Evolutionary conservation across 2,329 filamentous ascomycete genomes (phyloP).

Genomic region (Sordariomycetes sp.): DNA sequence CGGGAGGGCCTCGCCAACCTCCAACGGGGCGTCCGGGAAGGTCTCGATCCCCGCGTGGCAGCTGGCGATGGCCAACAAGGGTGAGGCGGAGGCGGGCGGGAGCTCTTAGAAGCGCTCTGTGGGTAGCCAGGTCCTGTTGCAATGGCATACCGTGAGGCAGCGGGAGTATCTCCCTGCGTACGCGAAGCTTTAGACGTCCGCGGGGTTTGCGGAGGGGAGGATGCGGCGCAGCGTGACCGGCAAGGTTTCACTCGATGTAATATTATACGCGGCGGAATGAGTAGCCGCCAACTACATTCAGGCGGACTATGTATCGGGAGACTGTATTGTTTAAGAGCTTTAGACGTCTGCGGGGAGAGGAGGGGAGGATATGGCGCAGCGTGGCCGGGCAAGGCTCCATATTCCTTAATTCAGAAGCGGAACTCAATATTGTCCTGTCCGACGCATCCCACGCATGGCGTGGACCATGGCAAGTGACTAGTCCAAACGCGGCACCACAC

Average conservation of each 20-base stretch:
- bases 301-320: not conserved
- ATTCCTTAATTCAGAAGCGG: not conserved
- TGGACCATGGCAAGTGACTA: not conserved
- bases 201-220: too few species aligned
- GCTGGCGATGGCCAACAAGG: constrained; percentile 39
- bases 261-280: not conserved
- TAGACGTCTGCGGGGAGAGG: not conserved
- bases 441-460: too few species aligned
- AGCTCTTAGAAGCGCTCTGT: constrained; percentile 4
- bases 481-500: too few species aligned
- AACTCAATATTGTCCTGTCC: not conserved
- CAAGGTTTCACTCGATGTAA: too few species aligned
- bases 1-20: constrained; percentile 5
- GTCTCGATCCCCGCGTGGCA: constrained; percentile 75
- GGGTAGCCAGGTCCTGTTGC: too few species aligned
- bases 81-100: constrained; percentile 14
- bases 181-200: too few species aligned
- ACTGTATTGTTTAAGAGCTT: not conserved
- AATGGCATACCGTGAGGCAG: too few species aligned
- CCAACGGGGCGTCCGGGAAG: constrained; percentile 32
- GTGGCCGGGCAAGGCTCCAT: not conserved
- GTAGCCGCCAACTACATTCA: too few species aligned
- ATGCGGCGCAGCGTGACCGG: too few species aligned
- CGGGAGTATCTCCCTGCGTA: too few species aligned
- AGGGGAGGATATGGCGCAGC: not conserved